phyloP scores from a whole-genome alignment of 306 rosid species.

The Cucurbita argyrosperma region DNA sequence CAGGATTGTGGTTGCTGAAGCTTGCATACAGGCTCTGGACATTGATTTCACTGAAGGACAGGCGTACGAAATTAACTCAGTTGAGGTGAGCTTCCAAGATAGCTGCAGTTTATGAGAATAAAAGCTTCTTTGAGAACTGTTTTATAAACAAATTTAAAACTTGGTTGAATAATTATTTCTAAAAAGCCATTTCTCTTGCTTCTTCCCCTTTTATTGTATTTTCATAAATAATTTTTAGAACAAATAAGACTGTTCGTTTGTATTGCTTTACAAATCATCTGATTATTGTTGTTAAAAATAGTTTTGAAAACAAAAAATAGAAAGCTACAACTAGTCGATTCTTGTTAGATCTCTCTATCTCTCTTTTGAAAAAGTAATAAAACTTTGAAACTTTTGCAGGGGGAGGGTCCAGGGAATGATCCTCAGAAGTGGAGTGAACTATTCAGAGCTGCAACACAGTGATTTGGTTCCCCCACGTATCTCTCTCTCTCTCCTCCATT shows the following conservation, averaged over 20 bases:
- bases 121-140: neutral
- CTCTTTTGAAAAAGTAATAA: neutral
- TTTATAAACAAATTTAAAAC: neutral
- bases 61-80: slow-evolving; percentile 58
- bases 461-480: neutral
- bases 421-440: slow-evolving; percentile 58
- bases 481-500: neutral
- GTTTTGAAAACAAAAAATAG: neutral
- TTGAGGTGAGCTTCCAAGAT: slow-evolving; percentile 47
- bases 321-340: neutral
- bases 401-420: slow-evolving; percentile 82
- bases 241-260: neutral
- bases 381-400: slow-evolving; percentile 23
- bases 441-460: slow-evolving; percentile 33
- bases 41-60: slow-evolving; percentile 72
- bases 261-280: neutral
- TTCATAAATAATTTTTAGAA: neutral
- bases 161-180: neutral
- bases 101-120: slow-evolving; percentile 1
- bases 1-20: slow-evolving; percentile 87
- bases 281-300: neutral
- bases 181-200: neutral
- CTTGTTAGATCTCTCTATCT: neutral
- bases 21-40: slow-evolving; percentile 82
- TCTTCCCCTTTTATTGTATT: neutral